Evolutionary conservation across 805 yeast species (phyloP), one percentile per base, ranked within the genome.

Genomic region (Candida pseudofarinosa): DNA sequence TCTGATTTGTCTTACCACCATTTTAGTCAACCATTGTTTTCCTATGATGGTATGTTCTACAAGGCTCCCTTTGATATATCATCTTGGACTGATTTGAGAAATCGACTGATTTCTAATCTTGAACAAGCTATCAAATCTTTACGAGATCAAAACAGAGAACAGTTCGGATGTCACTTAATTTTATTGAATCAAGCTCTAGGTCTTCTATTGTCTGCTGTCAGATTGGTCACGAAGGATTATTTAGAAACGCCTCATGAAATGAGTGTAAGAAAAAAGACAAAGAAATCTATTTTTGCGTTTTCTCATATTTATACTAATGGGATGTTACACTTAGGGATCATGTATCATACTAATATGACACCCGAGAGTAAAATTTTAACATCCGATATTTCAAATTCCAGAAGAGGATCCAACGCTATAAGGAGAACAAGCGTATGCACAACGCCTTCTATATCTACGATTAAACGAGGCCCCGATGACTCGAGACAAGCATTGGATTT

Each of bases 281-380:
- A 73, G 51, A 71, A 74, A 45, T 65, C 83, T 13, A 74, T 81
- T 0, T 62, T 72, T 6, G 67, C 83, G 1, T 71, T 80, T 44
- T 76, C 87, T 2, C 84, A 80, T 45, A 72, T 85, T 43, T 79
- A 81, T 44, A 76, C 83, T 43, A 81, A 81, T 54, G 85, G 87
- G 6, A 69, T 76, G 38, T 56, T 85, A n/a, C 84, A 78, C 56
- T 65, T 84, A 41, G 67, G 69, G 37, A 65, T 70, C 26, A 60
- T 71, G 61, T 66, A 65, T 44, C 50, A 63, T 42, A 45, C 58
- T 4, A 53, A 53, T n/a, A 50, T 52, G 2, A 44, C 54, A 7
- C 38, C 55, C 1, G 58, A 55, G 2, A 59, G 54, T 1, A 63
- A 62, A 18, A 50, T 66, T 26, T 63, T 69, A 43, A 59, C 53